Evolutionary conservation across 2,329 filamentous ascomycete genomes (phyloP).

Genomic region (Aaosphaeria pasadenensis): DNA sequence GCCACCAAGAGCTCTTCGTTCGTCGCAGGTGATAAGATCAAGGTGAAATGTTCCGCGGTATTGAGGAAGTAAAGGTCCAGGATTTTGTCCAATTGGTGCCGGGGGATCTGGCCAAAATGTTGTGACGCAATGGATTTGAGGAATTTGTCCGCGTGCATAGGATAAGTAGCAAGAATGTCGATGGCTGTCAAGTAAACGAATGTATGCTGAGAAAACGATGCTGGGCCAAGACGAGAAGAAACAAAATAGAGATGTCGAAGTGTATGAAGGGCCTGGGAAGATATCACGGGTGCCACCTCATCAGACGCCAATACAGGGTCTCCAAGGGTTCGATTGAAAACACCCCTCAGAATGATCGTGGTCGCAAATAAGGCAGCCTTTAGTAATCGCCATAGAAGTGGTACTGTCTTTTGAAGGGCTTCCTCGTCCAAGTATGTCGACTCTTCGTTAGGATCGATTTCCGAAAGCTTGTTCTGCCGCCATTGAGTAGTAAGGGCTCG

Average conservation of each 20-base stretch:
- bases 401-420: conserved; percentile 64
- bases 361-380: conserved; percentile 73
- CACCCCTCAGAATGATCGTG: conserved; percentile 70
- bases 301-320: conserved; percentile 55
- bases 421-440: conserved; percentile 60
- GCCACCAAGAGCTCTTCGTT: conserved; percentile 73
- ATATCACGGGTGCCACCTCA: conserved; percentile 62
- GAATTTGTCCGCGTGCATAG: conserved; percentile 63
- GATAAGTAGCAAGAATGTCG: conserved; percentile 74
- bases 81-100: conserved; percentile 65
- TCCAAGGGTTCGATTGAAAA: conserved; percentile 63
- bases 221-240: conserved; percentile 68
- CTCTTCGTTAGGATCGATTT: conserved; percentile 69
- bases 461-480: conserved; percentile 70
- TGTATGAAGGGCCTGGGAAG: conserved; percentile 67
- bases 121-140: conserved; percentile 60
- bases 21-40: conserved; percentile 62
- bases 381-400: conserved; percentile 71
- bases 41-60: conserved; percentile 76
- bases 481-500: conserved; percentile 67
- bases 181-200: conserved; percentile 82
- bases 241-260: conserved; percentile 81
- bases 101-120: conserved; percentile 55
- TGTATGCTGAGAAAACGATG: conserved; percentile 76
- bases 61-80: conserved; percentile 90